Evolutionary conservation across 2,329 filamentous ascomycete species (phyloP), one percentile per base, ranked within the genome.

Genomic region (Microcyclospora tardicrescens): DNA sequence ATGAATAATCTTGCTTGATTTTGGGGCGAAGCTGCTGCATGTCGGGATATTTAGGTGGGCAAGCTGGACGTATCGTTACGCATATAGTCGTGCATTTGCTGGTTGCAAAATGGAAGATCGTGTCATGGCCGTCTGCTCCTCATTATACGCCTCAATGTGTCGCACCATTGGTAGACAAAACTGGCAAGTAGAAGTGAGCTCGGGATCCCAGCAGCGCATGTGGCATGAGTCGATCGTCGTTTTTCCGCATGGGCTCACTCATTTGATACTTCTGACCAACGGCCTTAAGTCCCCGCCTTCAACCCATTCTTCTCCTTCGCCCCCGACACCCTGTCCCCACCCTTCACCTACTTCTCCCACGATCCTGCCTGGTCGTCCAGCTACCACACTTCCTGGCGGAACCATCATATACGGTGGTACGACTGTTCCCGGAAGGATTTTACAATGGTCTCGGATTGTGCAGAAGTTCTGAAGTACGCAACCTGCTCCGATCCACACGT

Each of bases 371-470:
- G 86, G 86, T 55, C 75, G 69, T 0, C 86, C 86, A 0, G 80
- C 89, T n/a, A 98, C 86, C 39, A 96, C 75, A 39, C 80, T 87
- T 58, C 91, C 93, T 56, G 85, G 87, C 1, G 89, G 86, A 39
- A 96, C 81, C 16, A 96, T 84, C 79, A 93, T 93, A 43, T 85
- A 81, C 0, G 81, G 70, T 2, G 91, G 83, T 5, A 98, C 74
- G 3, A 95, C 79, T 0, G 84, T 77, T 24, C 81, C 81, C 43
- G 94, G 85, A 48, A 96, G 64, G 31, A 98, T 77, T 59, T 81
- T 81, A 35, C 93, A 85, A 55, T 85, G 93, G 59, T 96, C 91
- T 61, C 94, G 95, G 56, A 96, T 75, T 43, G 95, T 89, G 36
- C 80, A 82, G 61, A 95, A 87, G 49, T 86, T 81, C 40, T 84